Evolutionary conservation across 352 stramenopile species (phyloP).

Genomic region (Globisporangium middletonii): DNA sequence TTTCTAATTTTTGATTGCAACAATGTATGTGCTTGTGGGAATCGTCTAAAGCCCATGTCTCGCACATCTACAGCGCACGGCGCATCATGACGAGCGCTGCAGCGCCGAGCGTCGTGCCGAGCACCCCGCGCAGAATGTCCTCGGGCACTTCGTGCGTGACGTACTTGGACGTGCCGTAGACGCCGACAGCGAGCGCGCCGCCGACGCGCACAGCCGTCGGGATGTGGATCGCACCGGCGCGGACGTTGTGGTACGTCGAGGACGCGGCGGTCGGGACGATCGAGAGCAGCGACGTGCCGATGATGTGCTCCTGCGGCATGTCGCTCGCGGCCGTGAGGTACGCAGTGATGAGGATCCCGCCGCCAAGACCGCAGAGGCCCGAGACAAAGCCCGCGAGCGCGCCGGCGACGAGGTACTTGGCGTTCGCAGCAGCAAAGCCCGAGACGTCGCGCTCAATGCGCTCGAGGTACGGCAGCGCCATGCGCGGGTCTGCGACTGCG

Average conservation of each 20-base stretch:
- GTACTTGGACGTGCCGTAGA: conserved; percentile 82
- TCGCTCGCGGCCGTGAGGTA: conserved; percentile 83
- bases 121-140: conserved; percentile 63
- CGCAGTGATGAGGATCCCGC: conserved; percentile 81
- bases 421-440: conserved; percentile 48
- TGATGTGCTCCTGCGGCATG: conserved; percentile 80
- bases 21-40: conserved; percentile 15
- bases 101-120: conserved; percentile 59
- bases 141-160: conserved; percentile 74
- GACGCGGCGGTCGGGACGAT: conserved; percentile 78
- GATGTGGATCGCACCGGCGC: conserved; percentile 73
- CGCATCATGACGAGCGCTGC: conserved; percentile 80
- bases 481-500: conserved; percentile 7
- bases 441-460: conserved; percentile 30
- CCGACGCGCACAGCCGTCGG: conserved; percentile 64
- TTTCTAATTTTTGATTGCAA: background rate
- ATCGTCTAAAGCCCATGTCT: background rate
- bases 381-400: conserved; percentile 80
- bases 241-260: conserved; percentile 77
- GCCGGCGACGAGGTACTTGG: conserved; percentile 73
- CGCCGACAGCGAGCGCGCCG: conserved; percentile 46
- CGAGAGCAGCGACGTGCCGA: conserved; percentile 77
- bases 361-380: conserved; percentile 72
- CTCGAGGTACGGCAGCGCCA: conserved; percentile 33
- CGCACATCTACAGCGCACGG: conserved; percentile 40